Base-by-base conservation (phyloP, 257 asterid genomes). In the Paraleonurus japonicus region DNA sequence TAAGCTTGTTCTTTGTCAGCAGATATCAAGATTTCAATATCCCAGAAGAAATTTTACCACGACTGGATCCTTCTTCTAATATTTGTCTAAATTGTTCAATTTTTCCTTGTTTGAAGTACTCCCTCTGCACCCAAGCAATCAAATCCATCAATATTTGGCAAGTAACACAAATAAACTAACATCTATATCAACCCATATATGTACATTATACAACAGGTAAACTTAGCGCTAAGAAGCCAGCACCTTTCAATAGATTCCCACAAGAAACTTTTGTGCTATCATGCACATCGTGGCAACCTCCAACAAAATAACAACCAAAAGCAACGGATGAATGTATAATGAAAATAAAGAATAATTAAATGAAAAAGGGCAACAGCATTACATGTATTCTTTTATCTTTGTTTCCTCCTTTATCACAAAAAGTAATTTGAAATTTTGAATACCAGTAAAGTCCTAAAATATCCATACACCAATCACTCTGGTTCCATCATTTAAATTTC, bases 61-160 rank as follows among this genome's bases (percentile, higher is more conserved):
- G 99, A 81, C 96, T 89, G 69, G 99, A 95, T 69, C 98, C 99
- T 85, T 91, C 99, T 84, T 91, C 99, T 80, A 95, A 80, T 74
- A 95, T 95, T 83, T 91, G 99, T 74, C 87, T 89, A 73, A 95
- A 95, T 74, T 95, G 98, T 45, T 86, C 93, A 3, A 88, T 71
- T 81, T 91, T 95, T 33, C 98, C 99, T 87, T 95, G 99, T 79
- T 95, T 95, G 83, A 95, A 95, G 80, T 95, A 95, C 82, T 95
- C 99, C 84, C 99, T 91, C 99, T 94, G 87, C 83, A 76, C 62
- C 76, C 79, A 73, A 71, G 72, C 43, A 33, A 70, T 65, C 58
- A 76, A 61, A 75, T 2, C 47, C 58, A 43, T 66, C 55, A 65
- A 66, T 28, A 28, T 48, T 23, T 41, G 30, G 75, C 30, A 61